phyloP scores from a whole-genome alignment of 352 stramenopile species.

The Globisporangium irregulare region DNA sequence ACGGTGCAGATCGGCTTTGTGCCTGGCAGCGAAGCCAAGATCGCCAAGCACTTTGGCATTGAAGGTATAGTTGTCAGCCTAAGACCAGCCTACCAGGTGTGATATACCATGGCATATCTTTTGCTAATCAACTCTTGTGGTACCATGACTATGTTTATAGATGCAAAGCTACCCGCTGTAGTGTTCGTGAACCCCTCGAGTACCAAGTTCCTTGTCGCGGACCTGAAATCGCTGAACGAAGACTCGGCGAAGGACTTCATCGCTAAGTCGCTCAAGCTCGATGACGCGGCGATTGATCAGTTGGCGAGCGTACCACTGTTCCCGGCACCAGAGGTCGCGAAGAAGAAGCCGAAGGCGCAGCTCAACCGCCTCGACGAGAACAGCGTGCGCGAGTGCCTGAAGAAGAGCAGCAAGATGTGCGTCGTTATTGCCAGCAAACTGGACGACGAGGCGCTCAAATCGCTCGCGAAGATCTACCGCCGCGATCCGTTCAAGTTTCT shows the following conservation, averaged over 20 bases:
- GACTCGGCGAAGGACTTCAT: constrained; percentile 63
- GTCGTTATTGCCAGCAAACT: constrained; percentile 46
- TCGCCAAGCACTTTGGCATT: constrained; percentile 64
- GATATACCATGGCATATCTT: too few relatives aligned
- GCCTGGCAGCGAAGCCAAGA: constrained; percentile 58
- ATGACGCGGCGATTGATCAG: constrained; percentile 23
- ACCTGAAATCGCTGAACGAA: constrained; percentile 35
- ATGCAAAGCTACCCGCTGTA: constrained; percentile 51
- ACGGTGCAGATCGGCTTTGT: constrained; percentile 62
- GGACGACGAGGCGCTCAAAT: constrained; percentile 33
- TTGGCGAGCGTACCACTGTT: constrained; percentile 50
- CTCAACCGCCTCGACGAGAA: constrained; percentile 38
- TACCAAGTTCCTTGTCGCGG: constrained; percentile 42
- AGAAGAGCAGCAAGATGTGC: constrained; percentile 68
- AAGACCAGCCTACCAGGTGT: not conserved
- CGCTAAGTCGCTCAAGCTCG: constrained; percentile 31
- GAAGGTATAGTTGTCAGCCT: constrained; percentile 17
- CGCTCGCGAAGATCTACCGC: constrained; percentile 78
- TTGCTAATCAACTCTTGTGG: not conserved
- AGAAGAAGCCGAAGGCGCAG: constrained; percentile 61
- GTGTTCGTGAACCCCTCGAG: constrained; percentile 54
- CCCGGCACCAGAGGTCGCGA: constrained; percentile 60
- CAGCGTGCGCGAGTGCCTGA: constrained; percentile 38
- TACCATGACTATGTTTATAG: not conserved
- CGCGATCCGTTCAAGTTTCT: constrained; percentile 72